Conservation (phyloP, 2,329 filamentous ascomycete species). For the Exophiala calicioides region DNA sequence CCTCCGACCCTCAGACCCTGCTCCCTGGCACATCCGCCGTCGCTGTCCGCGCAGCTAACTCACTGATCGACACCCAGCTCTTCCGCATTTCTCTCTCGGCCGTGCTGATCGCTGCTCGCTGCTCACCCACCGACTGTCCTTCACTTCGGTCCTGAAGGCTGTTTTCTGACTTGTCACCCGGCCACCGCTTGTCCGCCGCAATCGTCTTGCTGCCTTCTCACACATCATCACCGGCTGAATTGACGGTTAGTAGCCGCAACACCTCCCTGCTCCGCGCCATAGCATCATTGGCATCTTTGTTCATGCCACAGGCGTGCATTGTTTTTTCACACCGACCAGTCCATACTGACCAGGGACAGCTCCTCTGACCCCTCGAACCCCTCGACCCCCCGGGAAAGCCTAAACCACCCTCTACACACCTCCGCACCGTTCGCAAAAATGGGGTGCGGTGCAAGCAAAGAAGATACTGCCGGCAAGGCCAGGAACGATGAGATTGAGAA, state of each 20-base stretch:
- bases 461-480: conserved; percentile 99
- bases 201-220: conserved; percentile 5
- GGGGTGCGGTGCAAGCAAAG: conserved; percentile 99
- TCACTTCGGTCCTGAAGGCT: conserved; percentile 15
- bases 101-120: no score
- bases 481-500: conserved; percentile 99
- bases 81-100: conserved; percentile 18
- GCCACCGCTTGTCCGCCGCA: conserved; percentile 3
- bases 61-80: conserved; percentile 24
- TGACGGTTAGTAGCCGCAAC: no score
- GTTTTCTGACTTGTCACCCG: conserved; percentile 7
- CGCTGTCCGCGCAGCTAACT: conserved; percentile 9
- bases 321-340: no score
- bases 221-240: no score
- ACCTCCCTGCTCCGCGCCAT: no score
- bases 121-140: conserved; percentile 15
- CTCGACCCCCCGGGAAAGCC: neutral
- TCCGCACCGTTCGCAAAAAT: conserved; percentile 66
- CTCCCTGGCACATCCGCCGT: conserved; percentile 18
- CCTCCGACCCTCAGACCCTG: neutral
- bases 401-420: neutral
- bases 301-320: no score
- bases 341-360: no score
- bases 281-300: no score
- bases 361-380: neutral